These are phyloP conservation scores for Brettanomyces naardenensis DNA, from an alignment of 805 yeast species.

Conservation along the genomic window DNA sequence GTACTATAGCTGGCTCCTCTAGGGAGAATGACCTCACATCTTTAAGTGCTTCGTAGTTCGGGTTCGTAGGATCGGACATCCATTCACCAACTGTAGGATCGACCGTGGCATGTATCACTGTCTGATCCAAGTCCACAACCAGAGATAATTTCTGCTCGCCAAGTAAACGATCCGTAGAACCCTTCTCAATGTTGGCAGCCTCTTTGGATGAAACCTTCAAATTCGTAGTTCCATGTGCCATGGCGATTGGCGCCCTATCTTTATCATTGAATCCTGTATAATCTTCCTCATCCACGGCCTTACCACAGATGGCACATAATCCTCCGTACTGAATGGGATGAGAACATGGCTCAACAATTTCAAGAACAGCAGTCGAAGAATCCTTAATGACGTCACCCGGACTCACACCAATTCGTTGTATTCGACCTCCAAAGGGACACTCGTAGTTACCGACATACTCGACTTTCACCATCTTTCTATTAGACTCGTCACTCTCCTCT, in stretches of 20 bases:
- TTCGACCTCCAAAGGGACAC: constrained; percentile 69
- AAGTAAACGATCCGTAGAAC: constrained; percentile 52
- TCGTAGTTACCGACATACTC: constrained; percentile 75
- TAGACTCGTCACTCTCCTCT: constrained; percentile 31
- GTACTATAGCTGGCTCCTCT: constrained; percentile 63
- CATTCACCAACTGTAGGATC: constrained; percentile 97
- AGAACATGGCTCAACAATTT: constrained; percentile 73
- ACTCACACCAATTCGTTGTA: constrained; percentile 41
- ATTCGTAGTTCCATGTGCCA: constrained; percentile 85
- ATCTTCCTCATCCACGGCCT: constrained; percentile 64
- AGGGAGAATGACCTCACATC: constrained; percentile 74
- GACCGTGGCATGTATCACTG: constrained; percentile 95
- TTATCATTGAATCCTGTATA: constrained; percentile 61
- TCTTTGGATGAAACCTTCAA: constrained; percentile 78
- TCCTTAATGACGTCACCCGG: constrained; percentile 57
- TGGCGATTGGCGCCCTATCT: constrained; percentile 75
- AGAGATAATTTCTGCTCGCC: constrained; percentile 65
- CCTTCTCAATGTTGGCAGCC: constrained; percentile 75
- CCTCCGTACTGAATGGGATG: constrained; percentile 95
- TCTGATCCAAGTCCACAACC: constrained; percentile 95
- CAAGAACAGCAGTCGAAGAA: constrained; percentile 36
- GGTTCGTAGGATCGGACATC: constrained; percentile 80
- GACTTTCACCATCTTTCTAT: constrained; percentile 37
- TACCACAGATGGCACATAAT: constrained; percentile 88
- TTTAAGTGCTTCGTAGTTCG: constrained; percentile 76